Evolutionary conservation across 148 eudicot genomes (phyloP).

Genomic region (Camellia granthamiana): DNA sequence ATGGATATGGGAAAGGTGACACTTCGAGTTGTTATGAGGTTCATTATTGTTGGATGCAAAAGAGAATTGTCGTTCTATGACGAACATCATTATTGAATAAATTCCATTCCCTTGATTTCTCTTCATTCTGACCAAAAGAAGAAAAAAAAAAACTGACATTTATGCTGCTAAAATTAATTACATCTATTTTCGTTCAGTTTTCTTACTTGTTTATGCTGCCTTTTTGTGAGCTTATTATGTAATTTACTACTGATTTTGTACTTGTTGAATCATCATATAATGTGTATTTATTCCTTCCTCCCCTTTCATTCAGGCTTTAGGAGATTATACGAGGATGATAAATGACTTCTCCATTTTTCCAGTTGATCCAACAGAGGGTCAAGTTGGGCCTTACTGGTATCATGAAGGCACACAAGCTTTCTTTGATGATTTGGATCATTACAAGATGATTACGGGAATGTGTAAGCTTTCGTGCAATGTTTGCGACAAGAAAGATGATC

Average conservation of each 20-base stretch:
- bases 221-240: neutral
- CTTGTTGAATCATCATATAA: no score
- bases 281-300: neutral
- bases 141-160: no score
- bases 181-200: neutral
- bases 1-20: neutral
- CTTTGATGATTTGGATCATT: constrained; percentile 77
- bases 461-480: constrained; percentile 76
- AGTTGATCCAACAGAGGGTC: constrained; percentile 53
- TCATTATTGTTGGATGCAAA: neutral
- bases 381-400: constrained; percentile 62
- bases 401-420: constrained; percentile 79
- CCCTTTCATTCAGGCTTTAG: constrained; percentile 54
- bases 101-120: neutral
- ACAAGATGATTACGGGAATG: constrained; percentile 81
- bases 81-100: neutral
- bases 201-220: neutral
- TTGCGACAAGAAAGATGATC: constrained; percentile 61
- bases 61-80: neutral
- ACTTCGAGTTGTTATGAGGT: neutral
- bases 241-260: neutral
- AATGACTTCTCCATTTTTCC: constrained; percentile 62
- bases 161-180: neutral
- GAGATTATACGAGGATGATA: constrained; percentile 66
- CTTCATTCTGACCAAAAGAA: neutral